Evolutionary conservation across 257 asterid species (phyloP).

Genomic region (Solanum ossicruentum): DNA sequence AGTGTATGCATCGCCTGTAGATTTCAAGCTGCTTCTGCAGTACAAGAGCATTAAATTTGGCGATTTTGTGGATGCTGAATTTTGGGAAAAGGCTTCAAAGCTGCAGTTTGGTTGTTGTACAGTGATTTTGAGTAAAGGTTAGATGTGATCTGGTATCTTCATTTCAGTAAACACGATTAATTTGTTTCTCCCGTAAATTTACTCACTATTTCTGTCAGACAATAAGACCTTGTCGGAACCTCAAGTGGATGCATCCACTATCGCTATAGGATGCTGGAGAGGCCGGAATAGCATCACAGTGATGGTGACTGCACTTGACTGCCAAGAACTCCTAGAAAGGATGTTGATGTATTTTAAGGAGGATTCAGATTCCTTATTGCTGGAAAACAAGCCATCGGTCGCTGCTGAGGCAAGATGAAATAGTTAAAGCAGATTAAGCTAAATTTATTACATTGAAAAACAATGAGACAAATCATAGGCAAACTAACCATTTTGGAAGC

Average conservation of each 20-base stretch:
- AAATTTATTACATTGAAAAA: neutral
- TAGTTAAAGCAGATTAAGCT: neutral
- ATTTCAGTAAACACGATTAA: neutral
- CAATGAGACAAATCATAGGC: neutral
- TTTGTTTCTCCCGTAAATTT: neutral
- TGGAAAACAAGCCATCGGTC: constrained; percentile 1
- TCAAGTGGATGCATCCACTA: constrained; percentile 33
- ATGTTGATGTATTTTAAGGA: constrained; percentile 21
- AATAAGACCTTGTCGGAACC: constrained; percentile 17
- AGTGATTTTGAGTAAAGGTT: constrained; percentile 64
- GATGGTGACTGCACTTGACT: constrained; percentile 72
- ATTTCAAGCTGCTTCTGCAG: constrained; percentile 73
- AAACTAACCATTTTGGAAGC: neutral
- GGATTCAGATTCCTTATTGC: constrained; percentile 1
- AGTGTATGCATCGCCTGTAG: constrained; percentile 51
- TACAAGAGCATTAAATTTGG: constrained; percentile 63
- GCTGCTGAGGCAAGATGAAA: constrained; percentile 6
- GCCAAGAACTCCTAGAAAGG: constrained; percentile 71
- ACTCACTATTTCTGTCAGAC: constrained; percentile 27
- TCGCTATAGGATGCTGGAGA: constrained; percentile 91
- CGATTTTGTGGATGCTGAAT: constrained; percentile 53
- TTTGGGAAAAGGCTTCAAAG: constrained; percentile 53
- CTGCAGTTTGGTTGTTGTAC: constrained; percentile 78
- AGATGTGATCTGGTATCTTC: neutral
- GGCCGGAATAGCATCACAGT: constrained; percentile 64